Evolutionary conservation across 1,284 basidiomycete genomes (phyloP).

Genomic region (Porodaedalea pini): DNA sequence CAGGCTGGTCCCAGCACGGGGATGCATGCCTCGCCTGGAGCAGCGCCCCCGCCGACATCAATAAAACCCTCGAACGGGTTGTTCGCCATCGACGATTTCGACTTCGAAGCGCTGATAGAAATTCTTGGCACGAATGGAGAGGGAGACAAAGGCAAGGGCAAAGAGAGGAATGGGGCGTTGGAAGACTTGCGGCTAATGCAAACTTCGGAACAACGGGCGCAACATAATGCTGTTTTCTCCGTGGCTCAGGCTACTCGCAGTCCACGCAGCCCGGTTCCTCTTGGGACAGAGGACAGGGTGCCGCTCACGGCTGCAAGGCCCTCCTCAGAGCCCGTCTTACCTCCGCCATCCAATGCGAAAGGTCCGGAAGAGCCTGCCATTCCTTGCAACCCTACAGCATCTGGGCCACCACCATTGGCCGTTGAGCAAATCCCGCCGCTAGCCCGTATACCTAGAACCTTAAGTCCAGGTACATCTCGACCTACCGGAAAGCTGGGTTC

Average conservation of each 20-base stretch:
- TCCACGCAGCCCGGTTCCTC: not conserved
- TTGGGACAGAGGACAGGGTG: not conserved
- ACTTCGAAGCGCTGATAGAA: slow-evolving; percentile 17
- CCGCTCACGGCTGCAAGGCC: too few relatives aligned
- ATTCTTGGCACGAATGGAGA: slow-evolving; percentile 13
- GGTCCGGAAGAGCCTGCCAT: too few relatives aligned
- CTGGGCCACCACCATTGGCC: too few relatives aligned
- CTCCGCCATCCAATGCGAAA: not conserved
- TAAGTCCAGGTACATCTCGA: not conserved
- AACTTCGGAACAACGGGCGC: too few relatives aligned
- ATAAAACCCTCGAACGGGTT: not conserved
- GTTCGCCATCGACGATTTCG: slow-evolving; percentile 13
- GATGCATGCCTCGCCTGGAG: not conserved
- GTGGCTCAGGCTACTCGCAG: not conserved
- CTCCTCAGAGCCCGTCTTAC: not conserved
- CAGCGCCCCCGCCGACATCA: not conserved
- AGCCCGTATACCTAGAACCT: not conserved
- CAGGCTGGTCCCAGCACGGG: not conserved
- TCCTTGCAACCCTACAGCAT: too few relatives aligned
- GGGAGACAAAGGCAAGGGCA: not conserved
- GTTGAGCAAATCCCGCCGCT: too few relatives aligned
- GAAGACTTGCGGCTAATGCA: not conserved
- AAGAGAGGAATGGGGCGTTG: not conserved
- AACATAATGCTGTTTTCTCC: too few relatives aligned
- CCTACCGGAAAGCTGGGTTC: too few relatives aligned